A percentile compares a stretch with the other conserved stretches of the same genome.
Evolutionary conservation across 2,329 filamentous ascomycete genomes (phyloP).

Genomic region (Colletotrichum zoysiae): DNA sequence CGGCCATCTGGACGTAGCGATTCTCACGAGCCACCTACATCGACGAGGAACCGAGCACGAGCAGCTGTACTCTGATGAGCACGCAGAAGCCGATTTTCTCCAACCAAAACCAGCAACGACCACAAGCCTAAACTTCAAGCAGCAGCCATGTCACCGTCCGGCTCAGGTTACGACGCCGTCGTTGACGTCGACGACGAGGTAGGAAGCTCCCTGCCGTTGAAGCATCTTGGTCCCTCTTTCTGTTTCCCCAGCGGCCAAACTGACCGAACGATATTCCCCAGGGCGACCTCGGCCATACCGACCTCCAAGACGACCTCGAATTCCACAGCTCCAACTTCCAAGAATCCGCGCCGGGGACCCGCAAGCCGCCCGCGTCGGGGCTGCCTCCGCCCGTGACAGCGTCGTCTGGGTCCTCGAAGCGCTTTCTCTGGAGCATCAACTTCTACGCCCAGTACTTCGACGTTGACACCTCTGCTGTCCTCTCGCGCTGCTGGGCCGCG

Average conservation of each 20-base stretch:
- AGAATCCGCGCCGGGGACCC: slow-evolving; percentile 63
- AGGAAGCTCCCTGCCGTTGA: slow-evolving; percentile 45
- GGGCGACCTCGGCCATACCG: slow-evolving; percentile 98
- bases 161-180: slow-evolving; percentile 93
- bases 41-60: neutral
- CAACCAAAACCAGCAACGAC: neutral
- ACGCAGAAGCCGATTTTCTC: neutral
- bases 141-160: slow-evolving; percentile 73
- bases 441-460: slow-evolving; percentile 99
- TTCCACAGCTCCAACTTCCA: slow-evolving; percentile 95
- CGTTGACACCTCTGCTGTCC: slow-evolving; percentile 91
- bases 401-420: slow-evolving; percentile 71
- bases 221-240: neutral
- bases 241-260: slow-evolving; percentile 1
- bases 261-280: slow-evolving; percentile 54
- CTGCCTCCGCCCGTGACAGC: slow-evolving; percentile 70
- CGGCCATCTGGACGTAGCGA: slow-evolving; percentile 1
- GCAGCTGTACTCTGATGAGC: neutral
- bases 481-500: slow-evolving; percentile 88
- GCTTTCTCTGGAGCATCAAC: slow-evolving; percentile 89
- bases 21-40: neutral
- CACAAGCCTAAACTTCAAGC: slow-evolving; percentile 8
- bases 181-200: slow-evolving; percentile 98
- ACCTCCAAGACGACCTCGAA: slow-evolving; percentile 98
- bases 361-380: slow-evolving; percentile 60